These are phyloP conservation scores for Phytophthora pseudosyringae DNA, from an alignment of 352 stramenopile genomes.

Conservation along the genomic window DNA sequence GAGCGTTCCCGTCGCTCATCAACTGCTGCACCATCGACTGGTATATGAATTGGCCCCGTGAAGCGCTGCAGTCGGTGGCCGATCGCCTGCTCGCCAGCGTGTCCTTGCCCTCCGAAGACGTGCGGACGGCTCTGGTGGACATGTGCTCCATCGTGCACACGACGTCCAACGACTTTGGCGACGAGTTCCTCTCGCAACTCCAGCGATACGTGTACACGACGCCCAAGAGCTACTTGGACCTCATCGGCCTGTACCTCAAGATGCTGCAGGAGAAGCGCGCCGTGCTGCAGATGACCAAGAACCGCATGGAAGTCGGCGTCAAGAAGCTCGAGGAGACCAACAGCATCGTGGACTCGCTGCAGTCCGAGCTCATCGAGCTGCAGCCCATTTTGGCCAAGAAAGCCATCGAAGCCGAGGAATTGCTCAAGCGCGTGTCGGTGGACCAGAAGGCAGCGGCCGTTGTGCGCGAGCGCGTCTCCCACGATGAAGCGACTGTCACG, in stretches of 20 bases:
- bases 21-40: slow-evolving; percentile 98
- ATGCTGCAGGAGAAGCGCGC: slow-evolving; percentile 92
- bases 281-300: slow-evolving; percentile 85
- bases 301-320: slow-evolving; percentile 92
- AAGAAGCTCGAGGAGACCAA: slow-evolving; percentile 96
- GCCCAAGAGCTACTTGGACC: slow-evolving; percentile 95
- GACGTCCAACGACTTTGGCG: slow-evolving; percentile 88
- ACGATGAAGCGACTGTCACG: slow-evolving; percentile 92
- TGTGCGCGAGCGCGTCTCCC: slow-evolving; percentile 86
- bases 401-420: slow-evolving; percentile 88
- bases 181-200: slow-evolving; percentile 91
- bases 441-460: slow-evolving; percentile 93
- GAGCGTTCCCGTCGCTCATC: slow-evolving; percentile 95
- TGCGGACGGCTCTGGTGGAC: slow-evolving; percentile 79
- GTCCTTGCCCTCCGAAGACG: slow-evolving; percentile 72
- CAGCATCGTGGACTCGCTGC: slow-evolving; percentile 92
- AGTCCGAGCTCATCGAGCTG: slow-evolving; percentile 92
- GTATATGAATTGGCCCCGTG: slow-evolving; percentile 95
- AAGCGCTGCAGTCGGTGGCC: slow-evolving; percentile 92
- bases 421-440: slow-evolving; percentile 93
- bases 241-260: slow-evolving; percentile 94
- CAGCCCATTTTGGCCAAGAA: slow-evolving; percentile 93
- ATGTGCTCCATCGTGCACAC: slow-evolving; percentile 95
- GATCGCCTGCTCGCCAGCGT: slow-evolving; percentile 87
- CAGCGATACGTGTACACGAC: slow-evolving; percentile 96